A percentile compares a stretch with the other conserved stretches of the same genome.
Evolutionary conservation across 306 rosid species (phyloP).

Genomic region (apple (Malus domestica)): DNA sequence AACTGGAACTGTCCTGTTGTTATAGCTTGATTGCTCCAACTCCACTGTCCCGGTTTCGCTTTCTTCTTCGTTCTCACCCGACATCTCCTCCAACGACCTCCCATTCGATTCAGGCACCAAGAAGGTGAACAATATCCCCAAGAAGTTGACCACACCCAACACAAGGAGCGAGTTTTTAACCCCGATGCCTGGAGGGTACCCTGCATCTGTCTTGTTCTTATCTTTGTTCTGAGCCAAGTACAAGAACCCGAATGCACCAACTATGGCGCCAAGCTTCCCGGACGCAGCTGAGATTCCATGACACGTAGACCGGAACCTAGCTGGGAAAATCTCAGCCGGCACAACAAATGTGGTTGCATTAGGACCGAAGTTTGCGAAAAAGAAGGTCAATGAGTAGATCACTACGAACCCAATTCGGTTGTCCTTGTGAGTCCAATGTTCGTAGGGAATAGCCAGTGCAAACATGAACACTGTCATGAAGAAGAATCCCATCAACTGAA

Average conservation of each 20-base stretch:
- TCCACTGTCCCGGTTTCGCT: slow-evolving; percentile 7
- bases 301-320: slow-evolving; percentile 65
- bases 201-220: slow-evolving; percentile 50
- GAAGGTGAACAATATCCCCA: slow-evolving; percentile 54
- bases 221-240: slow-evolving; percentile 62
- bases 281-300: slow-evolving; percentile 69
- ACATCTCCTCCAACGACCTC: slow-evolving; percentile 67
- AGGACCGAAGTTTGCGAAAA: slow-evolving; percentile 75
- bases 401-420: slow-evolving; percentile 52
- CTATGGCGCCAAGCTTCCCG: slow-evolving; percentile 69
- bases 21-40: slow-evolving; percentile 18
- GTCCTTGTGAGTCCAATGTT: slow-evolving; percentile 55
- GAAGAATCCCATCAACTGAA: slow-evolving; percentile 76
- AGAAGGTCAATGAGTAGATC: slow-evolving; percentile 57
- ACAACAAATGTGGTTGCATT: slow-evolving; percentile 77
- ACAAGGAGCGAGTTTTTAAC: slow-evolving; percentile 43
- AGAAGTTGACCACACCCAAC: slow-evolving; percentile 44
- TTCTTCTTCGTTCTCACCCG: slow-evolving; percentile 58
- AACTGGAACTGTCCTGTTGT: slow-evolving; percentile 34
- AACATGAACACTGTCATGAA: slow-evolving; percentile 78
- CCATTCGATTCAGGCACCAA: slow-evolving; percentile 73
- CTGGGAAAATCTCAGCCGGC: slow-evolving; percentile 74
- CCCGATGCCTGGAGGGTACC: slow-evolving; percentile 71
- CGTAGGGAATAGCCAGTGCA: slow-evolving; percentile 68
- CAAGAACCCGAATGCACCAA: slow-evolving; percentile 76